Percentiles rank a stretch among this genome's conserved stretches.
phyloP scores from a whole-genome alignment of 768 basidiomycete species.

The Chalciporus chontae region DNA sequence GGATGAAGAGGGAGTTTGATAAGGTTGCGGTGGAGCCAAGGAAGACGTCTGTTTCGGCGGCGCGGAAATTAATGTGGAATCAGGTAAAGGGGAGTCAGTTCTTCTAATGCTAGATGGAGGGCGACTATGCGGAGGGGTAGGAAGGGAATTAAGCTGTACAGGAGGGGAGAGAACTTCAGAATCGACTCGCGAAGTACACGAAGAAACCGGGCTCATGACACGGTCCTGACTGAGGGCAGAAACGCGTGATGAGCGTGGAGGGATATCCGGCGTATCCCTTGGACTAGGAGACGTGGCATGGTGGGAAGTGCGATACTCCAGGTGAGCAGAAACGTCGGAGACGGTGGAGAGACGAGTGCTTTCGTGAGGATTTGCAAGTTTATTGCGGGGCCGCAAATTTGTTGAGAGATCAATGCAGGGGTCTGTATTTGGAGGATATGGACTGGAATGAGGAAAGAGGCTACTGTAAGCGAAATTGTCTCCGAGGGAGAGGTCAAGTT shows the following conservation, averaged over 20 bases:
- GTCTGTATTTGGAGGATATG: conserved; percentile 20
- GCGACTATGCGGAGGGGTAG: conserved; percentile 29
- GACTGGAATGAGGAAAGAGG: conserved; percentile 28
- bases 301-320: conserved; percentile 17
- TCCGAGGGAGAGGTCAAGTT: conserved; percentile 33
- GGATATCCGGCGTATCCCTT: conserved; percentile 18
- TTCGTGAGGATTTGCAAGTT: conserved; percentile 20
- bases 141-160: conserved; percentile 16
- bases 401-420: conserved; percentile 29
- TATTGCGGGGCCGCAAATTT: conserved; percentile 22
- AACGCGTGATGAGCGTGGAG: conserved; percentile 27
- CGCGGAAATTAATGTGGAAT: conserved; percentile 16
- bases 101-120: conserved; percentile 22
- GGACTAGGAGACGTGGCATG: conserved; percentile 13
- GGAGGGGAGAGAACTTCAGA: conserved; percentile 17
- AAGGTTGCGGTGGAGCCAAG: conserved; percentile 27
- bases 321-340: conserved; percentile 26
- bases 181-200: conserved; percentile 23
- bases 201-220: conserved; percentile 25
- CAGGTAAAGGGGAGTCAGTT: conserved; percentile 25
- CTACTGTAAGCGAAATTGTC: conserved; percentile 33
- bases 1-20: conserved; percentile 35
- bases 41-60: conserved; percentile 19
- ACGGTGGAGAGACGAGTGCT: conserved; percentile 19
- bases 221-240: conserved; percentile 11